A percentile compares a stretch with the other conserved stretches of the same genome.
Evolutionary conservation across 2,329 filamentous ascomycete species (phyloP).

Genomic region (Fusarium sp.): DNA sequence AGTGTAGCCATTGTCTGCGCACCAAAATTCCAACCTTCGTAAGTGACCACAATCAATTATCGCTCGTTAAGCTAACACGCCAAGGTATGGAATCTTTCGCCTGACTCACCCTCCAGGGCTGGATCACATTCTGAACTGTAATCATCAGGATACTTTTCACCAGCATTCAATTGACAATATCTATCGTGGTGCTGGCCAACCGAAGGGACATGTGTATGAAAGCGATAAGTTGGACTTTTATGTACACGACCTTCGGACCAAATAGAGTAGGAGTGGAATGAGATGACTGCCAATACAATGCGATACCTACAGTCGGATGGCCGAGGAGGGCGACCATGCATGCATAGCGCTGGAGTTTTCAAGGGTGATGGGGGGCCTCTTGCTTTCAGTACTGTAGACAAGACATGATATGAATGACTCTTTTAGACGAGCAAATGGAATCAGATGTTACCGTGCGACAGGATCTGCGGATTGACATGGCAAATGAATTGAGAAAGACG

Average conservation of each 20-base stretch:
- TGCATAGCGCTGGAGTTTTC: constrained; percentile 43
- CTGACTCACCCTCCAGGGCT: constrained; percentile 93
- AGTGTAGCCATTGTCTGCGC: constrained; percentile 97
- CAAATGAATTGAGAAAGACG: not conserved
- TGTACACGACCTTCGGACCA: constrained; percentile 63
- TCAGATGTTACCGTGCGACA: not conserved
- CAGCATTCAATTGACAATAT: constrained; percentile 74
- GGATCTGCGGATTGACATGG: not conserved
- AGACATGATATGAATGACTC: not conserved
- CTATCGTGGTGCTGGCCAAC: constrained; percentile 78
- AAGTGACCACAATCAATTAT: constrained; percentile 51
- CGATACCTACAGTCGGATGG: not conserved
- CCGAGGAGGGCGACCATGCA: not conserved
- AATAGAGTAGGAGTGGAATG: constrained; percentile 23
- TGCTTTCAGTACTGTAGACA: constrained; percentile 1
- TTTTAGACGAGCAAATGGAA: not conserved
- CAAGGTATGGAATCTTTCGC: constrained; percentile 88
- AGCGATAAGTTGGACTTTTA: constrained; percentile 71
- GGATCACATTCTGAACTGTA: constrained; percentile 84
- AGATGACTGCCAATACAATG: not conserved
- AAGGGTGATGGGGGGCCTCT: not conserved
- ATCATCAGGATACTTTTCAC: constrained; percentile 84
- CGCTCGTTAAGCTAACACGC: not conserved
- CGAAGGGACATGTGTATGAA: constrained; percentile 76
- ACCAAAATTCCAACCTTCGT: constrained; percentile 81